phyloP scores from a whole-genome alignment of 345 rosid species.

The Ailanthus altissimus region DNA sequence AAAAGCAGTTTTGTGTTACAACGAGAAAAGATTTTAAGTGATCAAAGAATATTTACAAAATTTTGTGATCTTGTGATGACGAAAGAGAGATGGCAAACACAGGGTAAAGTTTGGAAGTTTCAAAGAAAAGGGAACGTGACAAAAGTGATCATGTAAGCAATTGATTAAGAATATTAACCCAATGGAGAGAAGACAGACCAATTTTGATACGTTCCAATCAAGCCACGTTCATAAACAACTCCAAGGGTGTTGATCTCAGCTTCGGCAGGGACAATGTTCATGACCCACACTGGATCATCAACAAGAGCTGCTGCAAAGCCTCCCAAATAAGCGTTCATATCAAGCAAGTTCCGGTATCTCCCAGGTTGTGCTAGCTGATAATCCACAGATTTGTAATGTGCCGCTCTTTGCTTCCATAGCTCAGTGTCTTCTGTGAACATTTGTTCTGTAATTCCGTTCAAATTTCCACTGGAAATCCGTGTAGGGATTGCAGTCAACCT shows the following conservation, averaged over 20 bases:
- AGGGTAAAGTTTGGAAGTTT: neutral
- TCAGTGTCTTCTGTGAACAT: conserved; percentile 50
- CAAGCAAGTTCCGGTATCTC: conserved; percentile 86
- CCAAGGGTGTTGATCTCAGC: conserved; percentile 70
- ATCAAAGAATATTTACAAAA: neutral
- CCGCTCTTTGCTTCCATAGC: conserved; percentile 72
- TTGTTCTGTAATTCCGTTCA: conserved; percentile 56
- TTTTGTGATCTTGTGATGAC: neutral
- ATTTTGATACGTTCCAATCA: conserved; percentile 89
- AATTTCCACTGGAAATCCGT: conserved; percentile 56
- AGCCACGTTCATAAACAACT: conserved; percentile 78
- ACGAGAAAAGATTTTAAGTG: neutral
- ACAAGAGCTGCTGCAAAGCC: conserved; percentile 84
- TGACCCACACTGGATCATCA: conserved; percentile 83
- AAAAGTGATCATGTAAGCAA: neutral
- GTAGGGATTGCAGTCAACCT: conserved; percentile 76
- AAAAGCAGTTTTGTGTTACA: neutral
- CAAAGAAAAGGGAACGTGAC: neutral
- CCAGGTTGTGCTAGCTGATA: conserved; percentile 62
- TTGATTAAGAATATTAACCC: neutral
- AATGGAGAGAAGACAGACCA: conserved; percentile 47
- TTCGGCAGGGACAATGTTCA: conserved; percentile 77
- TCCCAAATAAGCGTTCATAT: conserved; percentile 79
- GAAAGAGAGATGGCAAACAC: neutral
- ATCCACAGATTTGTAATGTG: conserved; percentile 69